Evolutionary conservation across 371 early-diverging fungal species (phyloP).

Genomic region (Rozella allomycis): DNA sequence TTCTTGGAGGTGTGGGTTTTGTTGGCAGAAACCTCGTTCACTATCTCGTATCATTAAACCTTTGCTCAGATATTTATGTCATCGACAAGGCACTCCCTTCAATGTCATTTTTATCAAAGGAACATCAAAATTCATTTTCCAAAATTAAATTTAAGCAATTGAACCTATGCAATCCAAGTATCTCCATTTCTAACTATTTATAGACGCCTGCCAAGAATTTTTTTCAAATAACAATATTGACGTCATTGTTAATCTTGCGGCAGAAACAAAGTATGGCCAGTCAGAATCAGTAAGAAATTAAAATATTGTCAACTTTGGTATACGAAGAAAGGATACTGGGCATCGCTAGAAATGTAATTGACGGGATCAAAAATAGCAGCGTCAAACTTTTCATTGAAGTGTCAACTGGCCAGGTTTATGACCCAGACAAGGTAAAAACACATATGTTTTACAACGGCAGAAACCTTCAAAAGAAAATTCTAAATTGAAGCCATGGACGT

Average conservation of each 20-base stretch:
- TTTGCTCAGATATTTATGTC: constrained; percentile 45
- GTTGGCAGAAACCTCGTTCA: constrained; percentile 58
- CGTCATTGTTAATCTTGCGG: constrained; percentile 49
- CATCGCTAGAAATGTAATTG: constrained; percentile 44
- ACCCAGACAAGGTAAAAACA: constrained; percentile 35
- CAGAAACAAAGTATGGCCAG: constrained; percentile 75
- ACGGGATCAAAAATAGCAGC: constrained; percentile 52
- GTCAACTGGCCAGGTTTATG: constrained; percentile 74
- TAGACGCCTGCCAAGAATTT: background rate
- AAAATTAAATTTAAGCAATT: constrained; percentile 59
- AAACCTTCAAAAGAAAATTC: constrained; percentile 41
- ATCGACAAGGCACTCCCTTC: constrained; percentile 70
- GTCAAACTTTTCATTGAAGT: constrained; percentile 53
- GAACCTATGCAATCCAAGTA: constrained; percentile 54
- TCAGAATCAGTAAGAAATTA: constrained; percentile 33
- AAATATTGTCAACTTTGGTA: constrained; percentile 12
- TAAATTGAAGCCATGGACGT: constrained; percentile 63
- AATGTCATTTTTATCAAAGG: constrained; percentile 50
- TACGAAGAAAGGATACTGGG: constrained; percentile 63
- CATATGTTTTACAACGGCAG: constrained; percentile 11
- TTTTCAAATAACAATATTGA: background rate
- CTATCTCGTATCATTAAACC: constrained; percentile 38
- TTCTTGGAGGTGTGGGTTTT: constrained; percentile 65
- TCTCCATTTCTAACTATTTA: constrained; percentile 4
- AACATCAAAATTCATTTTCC: constrained; percentile 39